A percentile compares a stretch with the other conserved stretches of the same genome.
Conservation (phyloP, 164 flowering plant genomes). For the Berberis thunbergii region DNA sequence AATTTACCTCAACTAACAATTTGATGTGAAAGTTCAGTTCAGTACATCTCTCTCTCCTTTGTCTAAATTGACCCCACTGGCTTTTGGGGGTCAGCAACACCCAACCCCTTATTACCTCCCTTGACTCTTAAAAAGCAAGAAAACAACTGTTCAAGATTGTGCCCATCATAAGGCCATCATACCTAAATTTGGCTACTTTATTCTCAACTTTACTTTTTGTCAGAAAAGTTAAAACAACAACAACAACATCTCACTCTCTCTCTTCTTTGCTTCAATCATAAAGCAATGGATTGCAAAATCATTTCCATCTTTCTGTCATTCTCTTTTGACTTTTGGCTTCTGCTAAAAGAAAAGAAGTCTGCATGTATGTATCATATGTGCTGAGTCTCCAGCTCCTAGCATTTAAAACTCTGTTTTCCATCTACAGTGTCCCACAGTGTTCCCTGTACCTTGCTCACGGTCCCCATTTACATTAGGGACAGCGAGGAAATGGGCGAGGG, state of each 20-base stretch:
- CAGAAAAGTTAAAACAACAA: no score
- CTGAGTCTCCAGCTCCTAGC: no score
- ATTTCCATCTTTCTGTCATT: conserved; percentile 10
- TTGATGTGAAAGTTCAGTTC: conserved; percentile 13
- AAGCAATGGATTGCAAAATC: conserved; percentile 31
- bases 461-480: no score
- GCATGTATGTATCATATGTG: no score
- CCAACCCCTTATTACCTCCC: neutral
- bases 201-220: neutral
- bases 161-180: conserved; percentile 27
- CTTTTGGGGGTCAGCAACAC: no score
- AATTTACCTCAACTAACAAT: neutral
- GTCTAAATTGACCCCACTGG: conserved; percentile 9
- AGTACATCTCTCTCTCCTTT: neutral
- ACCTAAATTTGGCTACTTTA: conserved; percentile 2
- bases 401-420: no score
- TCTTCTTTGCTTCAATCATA: conserved; percentile 20
- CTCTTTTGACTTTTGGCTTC: neutral
- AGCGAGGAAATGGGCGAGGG: no score
- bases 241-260: neutral
- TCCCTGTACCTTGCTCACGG: no score
- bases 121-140: conserved; percentile 5
- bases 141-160: conserved; percentile 4
- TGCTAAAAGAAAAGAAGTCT: no score
- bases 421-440: no score